Evolutionary conservation across 257 asterid species (phyloP), one percentile per base, ranked within the genome.

Genomic region (Solanum bulbocastanum): DNA sequence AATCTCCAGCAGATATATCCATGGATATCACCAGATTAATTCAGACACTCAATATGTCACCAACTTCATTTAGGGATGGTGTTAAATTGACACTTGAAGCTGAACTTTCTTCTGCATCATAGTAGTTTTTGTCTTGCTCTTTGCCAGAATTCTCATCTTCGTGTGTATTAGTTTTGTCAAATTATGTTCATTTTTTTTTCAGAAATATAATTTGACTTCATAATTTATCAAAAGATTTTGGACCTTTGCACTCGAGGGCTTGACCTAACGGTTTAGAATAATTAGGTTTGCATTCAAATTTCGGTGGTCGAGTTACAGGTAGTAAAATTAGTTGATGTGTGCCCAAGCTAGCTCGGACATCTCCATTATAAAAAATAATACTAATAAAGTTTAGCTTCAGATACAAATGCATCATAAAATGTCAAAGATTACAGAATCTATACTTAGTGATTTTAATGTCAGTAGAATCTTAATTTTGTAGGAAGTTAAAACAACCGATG

Each of bases 1-100:
- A 91, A 88, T 97, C 98, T 65, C 99, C 99, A 23, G 84, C 93
- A 10, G 99, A 97, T 86, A 97, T 96, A 88, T 97, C 99, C 90
- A 96, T 96, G 99, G 94, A 96, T 87, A 94, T 93, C 84, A 91
- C 84, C 46, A 96, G 93, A 93, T 92, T 96, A 88, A 89, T 93
- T 89, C 95, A 92, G 90, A 90, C 88, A 14, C 93, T 92, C 25
- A 93, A 94, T 69, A 86, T 95, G 83, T 89, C 96, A 86, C 95
- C 96, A 82, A 91, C 92, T 86, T 58, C 93, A 72, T 97, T 92
- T 60, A 52, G 58, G 75, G 93, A 96, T 75, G 98, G 98, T 71
- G 98, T 95, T 88, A 90, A 91, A 35, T 89, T 88, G 91, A 97
- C 98, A 0, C 97, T 96, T 49, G 93, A 88, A 62, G 91, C 91